A percentile compares a stretch with the other conserved stretches of the same genome.
Conservation (phyloP, 2,329 filamentous ascomycete species). For the Monosporascus sp. region DNA sequence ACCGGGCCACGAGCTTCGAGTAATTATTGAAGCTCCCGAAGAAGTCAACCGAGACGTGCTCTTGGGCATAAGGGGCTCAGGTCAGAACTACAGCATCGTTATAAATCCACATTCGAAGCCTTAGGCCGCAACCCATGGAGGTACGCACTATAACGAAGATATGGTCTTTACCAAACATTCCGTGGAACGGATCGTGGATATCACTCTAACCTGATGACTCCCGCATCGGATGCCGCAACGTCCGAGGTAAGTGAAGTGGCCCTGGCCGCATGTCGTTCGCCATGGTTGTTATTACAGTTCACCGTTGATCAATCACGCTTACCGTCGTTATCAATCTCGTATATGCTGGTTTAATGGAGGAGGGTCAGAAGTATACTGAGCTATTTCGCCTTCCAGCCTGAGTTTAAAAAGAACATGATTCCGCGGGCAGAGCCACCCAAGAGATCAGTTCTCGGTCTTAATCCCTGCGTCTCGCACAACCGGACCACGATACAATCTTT, state of each 20-base stretch:
- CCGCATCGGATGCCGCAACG: neutral
- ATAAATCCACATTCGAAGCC: constrained; percentile 41
- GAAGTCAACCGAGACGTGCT: constrained; percentile 40
- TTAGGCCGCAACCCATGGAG: constrained; percentile 31
- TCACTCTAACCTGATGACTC: constrained; percentile 1
- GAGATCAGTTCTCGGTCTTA: too few relatives aligned
- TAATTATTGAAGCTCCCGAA: constrained; percentile 16
- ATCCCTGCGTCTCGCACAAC: too few relatives aligned
- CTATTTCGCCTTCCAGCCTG: too few relatives aligned
- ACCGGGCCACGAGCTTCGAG: too few relatives aligned
- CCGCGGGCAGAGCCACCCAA: too few relatives aligned
- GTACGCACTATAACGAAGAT: constrained; percentile 32
- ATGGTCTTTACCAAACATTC: constrained; percentile 35
- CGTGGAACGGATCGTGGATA: neutral
- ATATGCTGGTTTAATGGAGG: too few relatives aligned
- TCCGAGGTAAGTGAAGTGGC: too few relatives aligned
- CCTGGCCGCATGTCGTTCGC: neutral
- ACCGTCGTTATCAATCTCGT: too few relatives aligned
- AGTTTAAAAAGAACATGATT: too few relatives aligned
- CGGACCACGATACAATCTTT: too few relatives aligned
- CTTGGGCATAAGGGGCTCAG: constrained; percentile 52
- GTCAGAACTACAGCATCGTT: constrained; percentile 54
- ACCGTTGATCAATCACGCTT: too few relatives aligned
- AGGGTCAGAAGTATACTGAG: too few relatives aligned
- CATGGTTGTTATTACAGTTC: neutral